Evolutionary conservation across 331 rosid species (phyloP), one percentile per base, ranked within the genome.

Genomic region (Malus hybrid): DNA sequence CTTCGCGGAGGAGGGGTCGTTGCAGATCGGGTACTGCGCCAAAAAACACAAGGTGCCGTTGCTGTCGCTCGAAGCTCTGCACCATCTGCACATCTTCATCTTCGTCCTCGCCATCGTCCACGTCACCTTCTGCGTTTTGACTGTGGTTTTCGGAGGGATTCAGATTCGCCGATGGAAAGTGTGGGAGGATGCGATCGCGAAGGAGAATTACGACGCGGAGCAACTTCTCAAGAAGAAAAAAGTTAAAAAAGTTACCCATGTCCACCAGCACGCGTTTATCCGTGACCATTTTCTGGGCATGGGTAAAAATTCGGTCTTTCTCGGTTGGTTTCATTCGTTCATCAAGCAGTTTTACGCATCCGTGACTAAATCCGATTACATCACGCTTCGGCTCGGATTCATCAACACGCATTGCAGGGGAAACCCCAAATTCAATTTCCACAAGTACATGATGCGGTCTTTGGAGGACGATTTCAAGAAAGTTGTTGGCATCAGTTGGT

Each of bases 61-160:
- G 44, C 32, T 87, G 62, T 87, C 90, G 14, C 54, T 42, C 8
- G 86, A 82, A 48, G 90, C 85, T 1, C 64, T 87, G 46, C 90
- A 87, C 73, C 90, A 87, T 77, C 81, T 87, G 57, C 90, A 87
- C 62, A 84, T 87, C 73, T 84, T 87, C 48, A 87, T 87, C 76
- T 87, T 87, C 63, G 85, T 87, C 60, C 72, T 87, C 6, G 90
- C 90, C 15, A 71, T 87, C 12, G 88, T 84, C 69, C 90, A 87
- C 32, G 90, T 87, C 44, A 76, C 78, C 48, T 87, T 84, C 64
- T 84, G 90, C 64, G 90, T 76, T 64, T 67, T 87, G 31, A 87
- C 88, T 29, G 84, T 87, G 24, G 10, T 87, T 1, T 87, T 87
- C 36, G 90, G 88, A 36, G 90, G 86, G 48, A 63, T 77, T 12